phyloP scores from a whole-genome alignment of 495 filamentous ascomycete genomes.

The Neurospora sp. region DNA sequence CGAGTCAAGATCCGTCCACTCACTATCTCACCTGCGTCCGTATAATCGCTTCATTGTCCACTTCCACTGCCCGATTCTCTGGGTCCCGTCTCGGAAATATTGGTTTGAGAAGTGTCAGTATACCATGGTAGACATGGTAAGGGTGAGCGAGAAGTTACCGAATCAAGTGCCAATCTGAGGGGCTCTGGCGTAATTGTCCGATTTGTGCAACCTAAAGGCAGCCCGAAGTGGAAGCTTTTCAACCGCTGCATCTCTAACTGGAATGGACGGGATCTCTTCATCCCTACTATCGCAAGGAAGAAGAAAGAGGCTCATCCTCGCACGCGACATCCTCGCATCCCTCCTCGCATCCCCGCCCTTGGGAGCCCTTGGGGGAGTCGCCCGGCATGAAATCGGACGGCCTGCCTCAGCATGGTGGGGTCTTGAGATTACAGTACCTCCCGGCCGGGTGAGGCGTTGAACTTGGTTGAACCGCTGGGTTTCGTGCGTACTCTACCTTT shows the following conservation, averaged over 20 bases:
- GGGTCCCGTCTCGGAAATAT: too few relatives aligned
- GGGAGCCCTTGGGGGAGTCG: background rate
- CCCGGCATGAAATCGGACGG: background rate
- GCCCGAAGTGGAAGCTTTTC: background rate
- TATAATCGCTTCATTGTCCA: background rate
- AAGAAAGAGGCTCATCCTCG: background rate
- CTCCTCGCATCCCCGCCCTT: background rate
- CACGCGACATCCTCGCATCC: background rate
- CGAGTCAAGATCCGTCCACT: background rate
- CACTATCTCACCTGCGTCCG: background rate
- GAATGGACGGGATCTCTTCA: background rate
- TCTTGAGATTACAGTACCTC: background rate
- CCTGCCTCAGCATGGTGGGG: background rate
- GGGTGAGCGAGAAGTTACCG: too few relatives aligned
- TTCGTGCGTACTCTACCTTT: background rate
- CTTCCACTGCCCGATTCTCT: background rate
- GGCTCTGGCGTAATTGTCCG: background rate
- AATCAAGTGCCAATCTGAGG: background rate
- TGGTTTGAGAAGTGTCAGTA: too few relatives aligned
- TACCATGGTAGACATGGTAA: too few relatives aligned
- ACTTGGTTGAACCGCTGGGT: background rate
- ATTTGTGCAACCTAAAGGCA: background rate
- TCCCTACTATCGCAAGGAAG: background rate
- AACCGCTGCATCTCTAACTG: background rate
- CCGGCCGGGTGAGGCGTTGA: background rate